Evolutionary conservation across 176 grass and related monocot genomes (phyloP).

Genomic region (Musa beccarii): DNA sequence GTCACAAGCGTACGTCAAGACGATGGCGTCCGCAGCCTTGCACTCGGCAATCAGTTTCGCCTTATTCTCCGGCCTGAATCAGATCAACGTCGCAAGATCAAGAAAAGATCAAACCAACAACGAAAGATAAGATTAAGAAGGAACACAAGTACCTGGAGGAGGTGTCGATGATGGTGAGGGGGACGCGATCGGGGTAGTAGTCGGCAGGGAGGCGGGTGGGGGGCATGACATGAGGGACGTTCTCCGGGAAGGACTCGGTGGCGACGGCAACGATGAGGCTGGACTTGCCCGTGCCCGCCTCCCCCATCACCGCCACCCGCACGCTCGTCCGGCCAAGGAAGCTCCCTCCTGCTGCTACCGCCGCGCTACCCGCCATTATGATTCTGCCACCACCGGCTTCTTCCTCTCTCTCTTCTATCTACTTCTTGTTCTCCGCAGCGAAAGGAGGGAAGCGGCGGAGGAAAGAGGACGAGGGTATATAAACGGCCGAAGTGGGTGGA

Average conservation of each 20-base stretch:
- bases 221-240: constrained; percentile 59
- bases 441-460: too few species aligned
- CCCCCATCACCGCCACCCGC: constrained; percentile 77
- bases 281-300: constrained; percentile 79
- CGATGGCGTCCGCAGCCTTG: constrained; percentile 71
- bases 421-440: too few species aligned
- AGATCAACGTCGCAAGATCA: not conserved
- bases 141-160: constrained; percentile 43
- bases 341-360: constrained; percentile 19
- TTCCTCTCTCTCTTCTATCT: too few species aligned
- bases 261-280: constrained; percentile 73
- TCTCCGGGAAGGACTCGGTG: constrained; percentile 77
- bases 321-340: constrained; percentile 59
- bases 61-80: constrained; percentile 66
- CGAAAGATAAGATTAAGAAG: not conserved
- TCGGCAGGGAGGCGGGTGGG: constrained; percentile 74
- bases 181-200: constrained; percentile 86
- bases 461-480: too few species aligned
- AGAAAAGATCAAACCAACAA: too few species aligned
- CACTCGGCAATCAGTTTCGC: constrained; percentile 79
- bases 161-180: constrained; percentile 90
- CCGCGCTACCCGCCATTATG: constrained; percentile 34
- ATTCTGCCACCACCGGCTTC: not conserved
- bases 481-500: too few species aligned
- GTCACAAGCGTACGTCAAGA: constrained; percentile 88